These are phyloP conservation scores for Niebla homalea DNA, from an alignment of 495 filamentous ascomycete genomes.

Conservation along the genomic window DNA sequence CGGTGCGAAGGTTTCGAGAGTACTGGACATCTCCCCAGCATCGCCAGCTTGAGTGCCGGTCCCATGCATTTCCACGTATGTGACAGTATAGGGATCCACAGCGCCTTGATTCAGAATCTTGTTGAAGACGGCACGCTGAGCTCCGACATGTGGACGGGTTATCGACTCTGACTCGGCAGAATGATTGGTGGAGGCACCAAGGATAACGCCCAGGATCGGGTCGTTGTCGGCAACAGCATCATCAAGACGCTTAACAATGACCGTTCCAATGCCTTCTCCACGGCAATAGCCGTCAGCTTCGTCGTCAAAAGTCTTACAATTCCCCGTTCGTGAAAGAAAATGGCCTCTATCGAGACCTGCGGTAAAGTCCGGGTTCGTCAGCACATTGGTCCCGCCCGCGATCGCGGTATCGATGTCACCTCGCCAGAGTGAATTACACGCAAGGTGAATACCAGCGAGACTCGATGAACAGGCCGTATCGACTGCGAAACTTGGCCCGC, in stretches of 20 bases:
- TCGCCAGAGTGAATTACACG: conserved; percentile 24
- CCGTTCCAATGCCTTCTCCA: conserved; percentile 17
- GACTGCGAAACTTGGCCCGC: conserved; percentile 15
- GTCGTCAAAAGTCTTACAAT: conserved; percentile 32
- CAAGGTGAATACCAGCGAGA: conserved; percentile 22
- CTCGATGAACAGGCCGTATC: conserved; percentile 30
- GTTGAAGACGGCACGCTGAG: conserved; percentile 17
- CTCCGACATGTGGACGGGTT: conserved; percentile 22
- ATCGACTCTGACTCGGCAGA: conserved; percentile 25
- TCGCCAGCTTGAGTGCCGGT: conserved; percentile 38
- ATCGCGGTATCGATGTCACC: conserved; percentile 28
- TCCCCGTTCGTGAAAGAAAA: conserved; percentile 27
- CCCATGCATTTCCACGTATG: conserved; percentile 29
- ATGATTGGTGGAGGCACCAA: conserved; percentile 21
- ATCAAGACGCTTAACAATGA: conserved; percentile 25
- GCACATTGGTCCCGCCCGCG: conserved; percentile 28
- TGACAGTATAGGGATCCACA: conserved; percentile 16
- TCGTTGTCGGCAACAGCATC: conserved; percentile 25
- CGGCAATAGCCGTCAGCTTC: conserved; percentile 29
- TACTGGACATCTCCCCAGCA: conserved; percentile 18
- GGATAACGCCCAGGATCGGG: conserved; percentile 21
- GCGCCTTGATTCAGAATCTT: conserved; percentile 10
- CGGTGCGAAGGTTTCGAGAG: conserved; percentile 20
- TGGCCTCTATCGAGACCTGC: conserved; percentile 23
- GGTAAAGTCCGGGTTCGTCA: conserved; percentile 24